Base-by-base conservation (phyloP, 1,284 basidiomycete genomes). In the Sanghuangporus sanghuang region DNA sequence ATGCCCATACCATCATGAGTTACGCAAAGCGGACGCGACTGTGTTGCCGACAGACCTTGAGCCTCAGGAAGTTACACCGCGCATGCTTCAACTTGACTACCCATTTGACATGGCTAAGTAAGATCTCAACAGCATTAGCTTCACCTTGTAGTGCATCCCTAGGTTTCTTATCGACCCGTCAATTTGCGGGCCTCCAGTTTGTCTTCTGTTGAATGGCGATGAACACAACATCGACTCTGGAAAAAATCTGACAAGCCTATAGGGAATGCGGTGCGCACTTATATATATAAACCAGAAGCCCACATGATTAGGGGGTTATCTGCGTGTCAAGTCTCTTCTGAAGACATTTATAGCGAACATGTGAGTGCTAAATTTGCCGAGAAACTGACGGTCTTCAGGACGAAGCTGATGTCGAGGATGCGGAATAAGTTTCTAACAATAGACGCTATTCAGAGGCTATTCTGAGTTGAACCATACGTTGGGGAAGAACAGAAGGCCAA, bases 261-360 rank as follows among this genome's bases (percentile, higher is more conserved):
- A 18, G 36, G 53, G 53, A 38, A 38, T 8, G 18, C n/a, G 48
- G 18, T 18, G 18, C 12, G 18, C 44, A 6, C 50, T 23, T 14
- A 54, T 1, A 8, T 16, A 5, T 12, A 38, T n/a, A 7, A 54
- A n/a, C 38, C 16, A 16, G 53, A 36, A 32, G 16, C 35, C 35
- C 53, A 38, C 53, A 54, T 54, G 53, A 54, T n/a, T 7, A 4
- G 53, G 77, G 60, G 21, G 57, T n/a, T 8, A 14, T 16, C 53
- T 54, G 53, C 32, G 53, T 54, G 53, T 27, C 32, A n/a, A 54
- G 50, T 52, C 23, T 5, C 23, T 18, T 18, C 18, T n/a, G 36
- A n/a, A 36, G 32, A 4, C 35, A 54, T 14, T 12, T 7, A 38
- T 36, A 35, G 23, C 3, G 32, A n/a, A 3, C 32, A 38, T 54